Evolutionary conservation across 305 asterid genomes (phyloP).

Genomic region (Fraxinus xanthoxyloides): DNA sequence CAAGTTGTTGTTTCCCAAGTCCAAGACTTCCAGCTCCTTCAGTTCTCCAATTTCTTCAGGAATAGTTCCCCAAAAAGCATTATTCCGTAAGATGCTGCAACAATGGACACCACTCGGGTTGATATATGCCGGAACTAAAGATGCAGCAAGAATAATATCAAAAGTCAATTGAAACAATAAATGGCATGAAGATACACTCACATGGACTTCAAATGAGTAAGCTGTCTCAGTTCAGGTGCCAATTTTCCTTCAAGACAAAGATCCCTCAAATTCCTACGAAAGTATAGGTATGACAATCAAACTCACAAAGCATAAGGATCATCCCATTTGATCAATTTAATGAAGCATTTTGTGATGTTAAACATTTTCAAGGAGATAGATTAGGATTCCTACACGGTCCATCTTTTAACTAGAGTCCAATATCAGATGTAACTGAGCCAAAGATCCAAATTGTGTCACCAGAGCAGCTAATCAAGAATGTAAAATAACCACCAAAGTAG

Average conservation of each 20-base stretch:
- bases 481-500: not conserved
- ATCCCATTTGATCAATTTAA: not conserved
- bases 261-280: constrained; percentile 26
- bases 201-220: constrained; percentile 30
- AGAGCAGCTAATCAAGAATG: not conserved
- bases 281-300: not conserved
- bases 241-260: constrained; percentile 40
- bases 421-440: not conserved
- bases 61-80: constrained; percentile 34
- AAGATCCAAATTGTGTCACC: not conserved
- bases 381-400: not conserved
- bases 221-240: constrained; percentile 32
- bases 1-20: constrained; percentile 37
- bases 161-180: not conserved
- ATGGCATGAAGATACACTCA: constrained; percentile 15
- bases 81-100: constrained; percentile 40
- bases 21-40: constrained; percentile 36
- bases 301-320: not conserved
- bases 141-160: not conserved
- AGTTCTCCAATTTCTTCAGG: constrained; percentile 37
- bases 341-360: not conserved
- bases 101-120: not conserved
- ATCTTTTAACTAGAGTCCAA: not conserved
- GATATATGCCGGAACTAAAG: not conserved
- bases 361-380: not conserved